phyloP scores from a whole-genome alignment of 78 protist species.

The Diacronema lutheri region DNA sequence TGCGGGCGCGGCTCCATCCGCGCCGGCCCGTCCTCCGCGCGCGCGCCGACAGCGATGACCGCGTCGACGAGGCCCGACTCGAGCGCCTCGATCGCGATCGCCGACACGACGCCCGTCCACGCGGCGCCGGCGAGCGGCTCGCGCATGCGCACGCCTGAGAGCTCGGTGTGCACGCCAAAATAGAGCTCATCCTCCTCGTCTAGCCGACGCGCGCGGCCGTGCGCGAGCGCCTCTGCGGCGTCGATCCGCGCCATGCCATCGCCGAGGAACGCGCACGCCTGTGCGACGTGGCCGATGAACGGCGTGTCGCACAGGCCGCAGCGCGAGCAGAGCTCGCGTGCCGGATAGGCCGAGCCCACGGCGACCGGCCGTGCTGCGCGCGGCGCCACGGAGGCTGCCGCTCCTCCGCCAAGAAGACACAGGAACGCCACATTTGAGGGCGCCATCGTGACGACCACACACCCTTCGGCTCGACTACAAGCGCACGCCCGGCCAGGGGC shows the following conservation, averaged over 20 bases:
- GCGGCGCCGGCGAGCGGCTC: not conserved
- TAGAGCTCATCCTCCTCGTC: not conserved
- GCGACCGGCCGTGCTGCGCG: no score
- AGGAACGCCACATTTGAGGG: no score
- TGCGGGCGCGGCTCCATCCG: not conserved
- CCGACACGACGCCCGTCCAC: slow-evolving; percentile 19
- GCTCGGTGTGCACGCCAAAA: slow-evolving; percentile 4
- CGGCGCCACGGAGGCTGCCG: no score
- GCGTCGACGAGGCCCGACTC: slow-evolving; percentile 18
- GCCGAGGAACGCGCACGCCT: slow-evolving; percentile 14
- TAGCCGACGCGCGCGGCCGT: not conserved
- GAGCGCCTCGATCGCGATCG: slow-evolving; percentile 1
- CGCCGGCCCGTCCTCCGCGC: not conserved
- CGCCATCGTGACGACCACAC: no score
- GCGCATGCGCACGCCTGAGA: not conserved
- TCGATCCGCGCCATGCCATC: not conserved
- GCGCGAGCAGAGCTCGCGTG: not conserved
- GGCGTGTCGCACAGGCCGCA: slow-evolving; percentile 1
- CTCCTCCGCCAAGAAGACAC: no score
- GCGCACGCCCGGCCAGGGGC: no score
- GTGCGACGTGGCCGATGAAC: not conserved
- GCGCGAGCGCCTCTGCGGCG: not conserved
- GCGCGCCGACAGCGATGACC: not conserved
- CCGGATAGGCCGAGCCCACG: not conserved
- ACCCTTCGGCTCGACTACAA: no score